These are phyloP conservation scores for Calonectria multiphialidica DNA, from an alignment of 2,329 filamentous ascomycete species.

Conservation along the genomic window DNA sequence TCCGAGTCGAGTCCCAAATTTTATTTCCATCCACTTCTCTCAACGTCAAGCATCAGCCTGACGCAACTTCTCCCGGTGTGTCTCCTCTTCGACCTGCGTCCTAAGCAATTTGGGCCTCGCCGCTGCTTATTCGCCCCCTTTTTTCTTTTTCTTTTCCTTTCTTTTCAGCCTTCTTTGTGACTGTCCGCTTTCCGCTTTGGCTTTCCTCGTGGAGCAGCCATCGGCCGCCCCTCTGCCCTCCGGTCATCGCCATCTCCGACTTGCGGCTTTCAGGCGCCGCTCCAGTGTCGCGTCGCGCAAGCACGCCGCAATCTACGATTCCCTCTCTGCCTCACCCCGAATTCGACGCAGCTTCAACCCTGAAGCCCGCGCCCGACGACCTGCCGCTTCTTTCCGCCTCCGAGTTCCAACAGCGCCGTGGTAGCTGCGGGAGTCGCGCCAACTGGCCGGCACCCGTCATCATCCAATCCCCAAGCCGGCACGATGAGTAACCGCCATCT, in stretches of 20 bases:
- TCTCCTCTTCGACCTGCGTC: constrained; percentile 27
- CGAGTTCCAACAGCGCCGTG: constrained; percentile 31
- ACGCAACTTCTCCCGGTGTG: constrained; percentile 37
- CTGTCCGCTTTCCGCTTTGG: constrained; percentile 8
- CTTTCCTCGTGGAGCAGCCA: constrained; percentile 9
- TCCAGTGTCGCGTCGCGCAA: constrained; percentile 41
- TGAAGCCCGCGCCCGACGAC: constrained; percentile 32
- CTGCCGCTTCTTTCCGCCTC: constrained; percentile 18
- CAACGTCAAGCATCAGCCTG: constrained; percentile 41
- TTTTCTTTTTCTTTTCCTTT: constrained; percentile 7
- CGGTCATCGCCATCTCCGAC: constrained; percentile 27
- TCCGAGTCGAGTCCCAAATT: constrained; percentile 39
- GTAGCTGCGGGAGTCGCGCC: constrained; percentile 48
- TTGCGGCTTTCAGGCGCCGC: constrained; percentile 32
- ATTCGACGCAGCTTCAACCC: constrained; percentile 36
- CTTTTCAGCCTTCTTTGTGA: constrained; percentile 1
- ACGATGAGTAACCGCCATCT: constrained; percentile 84
- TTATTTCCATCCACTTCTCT: constrained; percentile 37
- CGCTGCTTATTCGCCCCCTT: constrained; percentile 17
- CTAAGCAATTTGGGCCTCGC: constrained; percentile 10
- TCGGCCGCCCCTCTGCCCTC: constrained; percentile 32
- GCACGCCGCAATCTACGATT: neutral
- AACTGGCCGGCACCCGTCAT: constrained; percentile 49
- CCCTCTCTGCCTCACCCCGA: constrained; percentile 4
- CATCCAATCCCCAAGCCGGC: constrained; percentile 69